phyloP scores from a whole-genome alignment of 75 land plant species.

The Chamaecyparis obtusa region DNA sequence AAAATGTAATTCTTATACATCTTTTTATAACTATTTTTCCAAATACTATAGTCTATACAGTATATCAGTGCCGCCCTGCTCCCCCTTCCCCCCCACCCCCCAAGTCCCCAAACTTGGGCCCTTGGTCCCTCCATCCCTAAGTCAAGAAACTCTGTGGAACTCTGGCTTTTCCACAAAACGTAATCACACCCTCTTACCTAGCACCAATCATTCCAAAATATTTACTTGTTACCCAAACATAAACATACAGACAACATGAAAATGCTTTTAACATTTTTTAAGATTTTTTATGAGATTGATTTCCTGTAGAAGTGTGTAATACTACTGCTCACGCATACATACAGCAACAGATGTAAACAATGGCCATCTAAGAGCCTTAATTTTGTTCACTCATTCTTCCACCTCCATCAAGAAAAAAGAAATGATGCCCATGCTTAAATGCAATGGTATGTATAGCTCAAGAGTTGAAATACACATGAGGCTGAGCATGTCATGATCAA shows the following conservation, averaged over 20 bases:
- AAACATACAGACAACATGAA: not conserved
- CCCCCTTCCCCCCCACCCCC: too few species aligned
- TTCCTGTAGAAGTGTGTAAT: not conserved
- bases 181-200: not conserved
- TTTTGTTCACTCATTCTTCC: not conserved
- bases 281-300: not conserved
- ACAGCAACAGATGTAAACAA: not conserved
- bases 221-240: not conserved
- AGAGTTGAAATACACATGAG: not conserved
- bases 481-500: not conserved
- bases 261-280: not conserved
- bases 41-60: too few species aligned
- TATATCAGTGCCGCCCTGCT: too few species aligned
- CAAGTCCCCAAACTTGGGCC: too few species aligned
- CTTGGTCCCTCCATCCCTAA: too few species aligned
- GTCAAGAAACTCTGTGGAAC: too few species aligned
- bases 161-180: not conserved
- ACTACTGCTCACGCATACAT: not conserved
- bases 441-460: not conserved
- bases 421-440: not conserved
- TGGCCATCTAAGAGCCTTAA: not conserved
- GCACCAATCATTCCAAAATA: not conserved
- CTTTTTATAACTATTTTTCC: too few species aligned
- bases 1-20: too few species aligned
- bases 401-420: not conserved